Evolutionary conservation across 352 stramenopile species (phyloP).

Genomic region (Phytophthora ohioensis): DNA sequence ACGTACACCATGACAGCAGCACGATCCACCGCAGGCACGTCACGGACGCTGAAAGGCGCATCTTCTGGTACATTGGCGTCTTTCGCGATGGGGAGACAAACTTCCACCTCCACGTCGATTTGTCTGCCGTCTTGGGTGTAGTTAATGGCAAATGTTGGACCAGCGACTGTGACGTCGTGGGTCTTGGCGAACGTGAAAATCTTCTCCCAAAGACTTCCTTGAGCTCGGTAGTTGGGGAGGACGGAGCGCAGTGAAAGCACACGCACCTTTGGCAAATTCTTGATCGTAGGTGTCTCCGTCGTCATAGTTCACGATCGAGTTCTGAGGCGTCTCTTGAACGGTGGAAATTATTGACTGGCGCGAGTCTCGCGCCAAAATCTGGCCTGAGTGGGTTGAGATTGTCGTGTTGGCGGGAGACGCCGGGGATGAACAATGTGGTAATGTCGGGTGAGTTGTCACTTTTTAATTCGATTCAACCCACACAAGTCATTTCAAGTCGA

Average conservation of each 20-base stretch:
- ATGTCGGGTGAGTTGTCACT: conserved; percentile 10
- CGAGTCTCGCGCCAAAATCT: conserved; percentile 20
- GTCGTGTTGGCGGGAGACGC: conserved; percentile 13
- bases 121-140: conserved; percentile 46
- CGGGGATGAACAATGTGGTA: neutral
- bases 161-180: conserved; percentile 28
- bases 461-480: conserved; percentile 17
- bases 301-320: neutral
- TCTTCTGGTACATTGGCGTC: conserved; percentile 28
- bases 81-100: conserved; percentile 50
- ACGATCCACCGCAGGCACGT: conserved; percentile 27
- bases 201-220: conserved; percentile 46
- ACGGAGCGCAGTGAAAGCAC: conserved; percentile 44
- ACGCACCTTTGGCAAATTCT: conserved; percentile 22
- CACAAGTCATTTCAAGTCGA: neutral
- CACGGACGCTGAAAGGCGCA: conserved; percentile 35
- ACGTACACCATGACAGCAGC: conserved; percentile 49
- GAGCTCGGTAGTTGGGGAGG: conserved; percentile 44
- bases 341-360: conserved; percentile 7
- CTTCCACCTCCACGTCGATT: conserved; percentile 61
- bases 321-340: conserved; percentile 3
- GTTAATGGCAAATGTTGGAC: conserved; percentile 53
- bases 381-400: neutral
- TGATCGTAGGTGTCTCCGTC: conserved; percentile 31
- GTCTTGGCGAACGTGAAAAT: conserved; percentile 30